Conservation (phyloP, 2,329 filamentous ascomycete species). For the Neurospora sp. region DNA sequence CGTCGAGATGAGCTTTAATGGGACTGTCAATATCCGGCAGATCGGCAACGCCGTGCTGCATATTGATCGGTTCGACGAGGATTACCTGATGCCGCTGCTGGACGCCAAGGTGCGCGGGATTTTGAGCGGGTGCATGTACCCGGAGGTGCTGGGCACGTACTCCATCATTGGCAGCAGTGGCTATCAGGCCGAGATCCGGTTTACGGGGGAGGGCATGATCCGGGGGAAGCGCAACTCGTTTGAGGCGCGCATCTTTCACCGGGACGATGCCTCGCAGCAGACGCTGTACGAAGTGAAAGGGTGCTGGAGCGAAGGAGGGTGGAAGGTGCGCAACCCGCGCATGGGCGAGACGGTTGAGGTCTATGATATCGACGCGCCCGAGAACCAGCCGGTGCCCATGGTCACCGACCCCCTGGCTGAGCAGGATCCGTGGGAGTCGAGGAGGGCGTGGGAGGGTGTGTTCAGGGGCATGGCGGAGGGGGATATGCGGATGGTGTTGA, state of each 20-base stretch:
- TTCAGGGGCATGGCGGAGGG: conserved; percentile 61
- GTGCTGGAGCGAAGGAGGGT: conserved; percentile 32
- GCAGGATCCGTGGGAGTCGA: conserved; percentile 72
- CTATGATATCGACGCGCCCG: conserved; percentile 27
- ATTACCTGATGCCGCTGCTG: conserved; percentile 38
- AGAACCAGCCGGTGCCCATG: conserved; percentile 24
- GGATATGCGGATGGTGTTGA: conserved; percentile 62
- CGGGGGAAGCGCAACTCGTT: conserved; percentile 38
- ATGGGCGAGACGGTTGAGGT: conserved; percentile 25
- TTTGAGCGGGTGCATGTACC: conserved; percentile 36
- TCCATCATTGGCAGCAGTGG: conserved; percentile 36
- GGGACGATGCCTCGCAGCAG: conserved; percentile 25
- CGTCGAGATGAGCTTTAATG: conserved; percentile 42
- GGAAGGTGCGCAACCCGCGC: conserved; percentile 24
- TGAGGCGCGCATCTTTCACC: conserved; percentile 31
- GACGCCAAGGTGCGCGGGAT: conserved; percentile 39
- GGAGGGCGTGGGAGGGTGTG: conserved; percentile 72
- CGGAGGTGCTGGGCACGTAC: conserved; percentile 36
- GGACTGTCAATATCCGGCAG: conserved; percentile 39
- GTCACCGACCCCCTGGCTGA: conserved; percentile 44
- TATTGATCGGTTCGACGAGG: conserved; percentile 38
- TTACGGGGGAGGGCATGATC: conserved; percentile 35
- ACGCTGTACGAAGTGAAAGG: conserved; percentile 30
- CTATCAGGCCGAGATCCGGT: conserved; percentile 35
- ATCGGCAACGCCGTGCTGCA: conserved; percentile 40